Evolutionary conservation across 2,329 filamentous ascomycete species (phyloP).

Genomic region (Ascochyta rabiei): DNA sequence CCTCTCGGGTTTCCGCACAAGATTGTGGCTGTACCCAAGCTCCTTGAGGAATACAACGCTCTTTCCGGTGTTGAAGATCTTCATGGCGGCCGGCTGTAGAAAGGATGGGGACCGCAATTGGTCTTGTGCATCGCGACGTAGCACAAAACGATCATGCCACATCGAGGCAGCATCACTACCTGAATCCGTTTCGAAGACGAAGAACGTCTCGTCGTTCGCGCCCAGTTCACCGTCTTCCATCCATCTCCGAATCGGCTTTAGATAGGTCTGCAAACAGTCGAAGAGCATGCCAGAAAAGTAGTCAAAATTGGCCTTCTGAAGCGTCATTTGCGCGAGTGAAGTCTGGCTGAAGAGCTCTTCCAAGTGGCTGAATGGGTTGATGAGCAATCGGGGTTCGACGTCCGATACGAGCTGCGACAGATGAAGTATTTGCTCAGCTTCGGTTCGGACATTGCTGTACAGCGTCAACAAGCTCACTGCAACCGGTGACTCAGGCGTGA

Average conservation of each 20-base stretch:
- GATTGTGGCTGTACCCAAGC: conserved; percentile 61
- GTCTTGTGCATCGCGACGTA: conserved; percentile 67
- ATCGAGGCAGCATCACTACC: conserved; percentile 67
- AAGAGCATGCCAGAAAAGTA: conserved; percentile 75
- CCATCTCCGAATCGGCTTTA: conserved; percentile 80
- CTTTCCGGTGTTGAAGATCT: conserved; percentile 87
- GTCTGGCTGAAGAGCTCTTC: conserved; percentile 77
- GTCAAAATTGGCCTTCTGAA: conserved; percentile 65
- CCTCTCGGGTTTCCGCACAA: conserved; percentile 3
- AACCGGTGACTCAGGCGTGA: conserved; percentile 59
- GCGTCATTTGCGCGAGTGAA: conserved; percentile 71
- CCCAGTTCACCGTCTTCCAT: conserved; percentile 79
- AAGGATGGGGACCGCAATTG: conserved; percentile 74
- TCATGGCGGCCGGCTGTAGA: conserved; percentile 69
- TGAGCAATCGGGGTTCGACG: conserved; percentile 53
- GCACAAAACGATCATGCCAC: conserved; percentile 76
- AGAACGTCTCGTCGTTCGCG: conserved; percentile 72
- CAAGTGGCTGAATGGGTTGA: conserved; percentile 71
- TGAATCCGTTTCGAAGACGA: conserved; percentile 67
- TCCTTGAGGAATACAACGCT: conserved; percentile 83
- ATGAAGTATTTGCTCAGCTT: conserved; percentile 62
- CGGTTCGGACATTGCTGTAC: conserved; percentile 61
- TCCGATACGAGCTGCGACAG: conserved; percentile 68
- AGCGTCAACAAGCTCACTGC: conserved; percentile 72
- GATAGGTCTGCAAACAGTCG: conserved; percentile 80